Percentiles rank a stretch among this genome's conserved stretches.
Conservation (phyloP, 371 early-diverging fungal genomes). For the Apophysomyces trapeziformis region DNA sequence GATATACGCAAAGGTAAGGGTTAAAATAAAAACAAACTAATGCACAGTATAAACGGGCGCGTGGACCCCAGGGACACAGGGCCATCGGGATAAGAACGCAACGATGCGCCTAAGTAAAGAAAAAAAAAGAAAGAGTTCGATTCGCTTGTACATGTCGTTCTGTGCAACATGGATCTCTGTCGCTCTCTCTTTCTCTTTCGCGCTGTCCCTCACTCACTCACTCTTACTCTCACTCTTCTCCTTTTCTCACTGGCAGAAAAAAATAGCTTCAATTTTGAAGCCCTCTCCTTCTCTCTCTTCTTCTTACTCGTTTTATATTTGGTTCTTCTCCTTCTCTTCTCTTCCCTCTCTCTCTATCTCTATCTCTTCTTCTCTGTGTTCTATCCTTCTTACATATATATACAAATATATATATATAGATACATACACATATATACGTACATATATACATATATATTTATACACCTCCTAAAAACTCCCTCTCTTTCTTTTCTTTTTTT, state of each 20-base stretch:
- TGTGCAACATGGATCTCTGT: slow-evolving; percentile 9
- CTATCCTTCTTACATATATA: neutral
- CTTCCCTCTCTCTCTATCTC: neutral
- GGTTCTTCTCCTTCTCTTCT: neutral
- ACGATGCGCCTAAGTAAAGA: neutral
- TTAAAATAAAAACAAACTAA: neutral
- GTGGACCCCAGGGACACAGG: slow-evolving; percentile 10
- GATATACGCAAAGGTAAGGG: neutral
- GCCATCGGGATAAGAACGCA: slow-evolving; percentile 5
- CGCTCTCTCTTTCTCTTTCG: neutral
- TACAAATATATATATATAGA: neutral
- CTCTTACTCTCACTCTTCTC: neutral
- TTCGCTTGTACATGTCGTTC: neutral
- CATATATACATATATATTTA: slow-evolving; percentile 1
- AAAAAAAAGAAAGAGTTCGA: neutral
- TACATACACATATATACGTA: slow-evolving; percentile 1
- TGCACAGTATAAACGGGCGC: neutral
- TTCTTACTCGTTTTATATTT: neutral
- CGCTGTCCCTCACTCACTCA: too few species aligned
- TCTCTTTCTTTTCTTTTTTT: neutral
- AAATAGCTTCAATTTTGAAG: neutral
- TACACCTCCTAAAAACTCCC: slow-evolving; percentile 3
- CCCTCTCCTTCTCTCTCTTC: neutral
- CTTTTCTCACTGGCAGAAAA: slow-evolving; percentile 3
- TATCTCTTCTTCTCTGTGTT: neutral